Conservation (phyloP, 2,329 filamentous ascomycete species). For the Colletotrichum gigasporum region DNA sequence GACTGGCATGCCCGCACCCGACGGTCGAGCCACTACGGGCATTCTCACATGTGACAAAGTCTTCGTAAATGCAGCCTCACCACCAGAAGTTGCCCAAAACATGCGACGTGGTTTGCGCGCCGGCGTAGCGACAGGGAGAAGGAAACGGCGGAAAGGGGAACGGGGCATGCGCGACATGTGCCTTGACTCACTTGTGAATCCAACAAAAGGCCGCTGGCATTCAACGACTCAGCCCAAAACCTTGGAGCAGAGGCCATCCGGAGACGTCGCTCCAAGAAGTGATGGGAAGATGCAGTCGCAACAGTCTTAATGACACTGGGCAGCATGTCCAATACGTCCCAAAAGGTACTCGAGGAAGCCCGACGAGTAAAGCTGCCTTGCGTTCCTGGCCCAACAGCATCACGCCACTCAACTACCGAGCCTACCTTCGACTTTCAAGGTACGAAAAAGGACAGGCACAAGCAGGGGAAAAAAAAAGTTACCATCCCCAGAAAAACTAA, state of each 20-base stretch:
- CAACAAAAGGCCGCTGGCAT: slow-evolving; percentile 7
- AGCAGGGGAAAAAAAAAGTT: background rate
- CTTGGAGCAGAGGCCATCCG: background rate
- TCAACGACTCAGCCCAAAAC: slow-evolving; percentile 23
- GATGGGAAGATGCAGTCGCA: background rate
- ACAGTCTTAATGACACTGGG: background rate
- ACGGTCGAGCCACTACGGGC: slow-evolving; percentile 14
- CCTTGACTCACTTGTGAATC: slow-evolving; percentile 19
- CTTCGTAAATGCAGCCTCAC: slow-evolving; percentile 19
- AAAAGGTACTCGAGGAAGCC: no score
- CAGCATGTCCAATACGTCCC: background rate
- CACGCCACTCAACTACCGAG: slow-evolving; percentile 29
- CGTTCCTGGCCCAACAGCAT: slow-evolving; percentile 27
- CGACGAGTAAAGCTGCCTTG: background rate
- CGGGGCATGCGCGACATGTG: slow-evolving; percentile 15
- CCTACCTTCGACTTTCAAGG: slow-evolving; percentile 3
- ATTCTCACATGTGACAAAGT: slow-evolving; percentile 25
- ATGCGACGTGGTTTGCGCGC: slow-evolving; percentile 8
- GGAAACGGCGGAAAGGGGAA: background rate
- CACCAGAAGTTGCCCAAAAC: background rate
- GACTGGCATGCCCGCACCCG: slow-evolving; percentile 19
- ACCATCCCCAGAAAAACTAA: slow-evolving; percentile 13
- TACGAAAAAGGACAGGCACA: background rate
- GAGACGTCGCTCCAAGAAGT: slow-evolving; percentile 1
- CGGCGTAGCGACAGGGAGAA: background rate